Base-by-base conservation (phyloP, 148 eudicot genomes). In the Cornus kousa region DNA sequence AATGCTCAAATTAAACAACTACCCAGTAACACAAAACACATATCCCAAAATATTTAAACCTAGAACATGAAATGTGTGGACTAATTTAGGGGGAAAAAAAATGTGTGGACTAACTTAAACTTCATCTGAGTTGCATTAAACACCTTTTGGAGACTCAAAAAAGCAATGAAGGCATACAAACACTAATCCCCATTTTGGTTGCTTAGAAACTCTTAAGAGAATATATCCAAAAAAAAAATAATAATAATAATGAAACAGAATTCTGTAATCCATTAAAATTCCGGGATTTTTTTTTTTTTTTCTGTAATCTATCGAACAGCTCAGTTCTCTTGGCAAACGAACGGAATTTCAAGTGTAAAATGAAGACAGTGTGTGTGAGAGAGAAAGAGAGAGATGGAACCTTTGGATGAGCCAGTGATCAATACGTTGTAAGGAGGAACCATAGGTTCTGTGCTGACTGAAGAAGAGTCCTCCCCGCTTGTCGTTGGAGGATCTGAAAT, bases 361-460 rank as follows among this genome's bases (percentile, higher is more conserved):
- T 43, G 48, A 43, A 43, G 48, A 43, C 5, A 43, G 19, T 2
- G 59, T 53, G 19, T 14, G 19, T 11, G 59, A 12, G 59, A 3
- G 53, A 11, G 3, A 33, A 7, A 6, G 17, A 37, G 40, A 31
- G 19, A 24, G 24, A 13, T 1, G 50, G 50, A 5, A 85, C 98
- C 98, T 89, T 91, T 94, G 23, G 93, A 82, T 10, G 97, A 91
- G 60, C 98, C 98, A 68, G 97, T 94, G 78, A 94, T 94, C 78
- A 94, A 80, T 50, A 94, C 94, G 70, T 92, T 91, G 77, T 88
- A 92, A 78, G 98, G 97, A 75, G 97, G 95, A 68, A 68, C 75
- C 95, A 90, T 94, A 39, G 91, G 83, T 75, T 88, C 87, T 75
- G 67, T 80, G 73, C 66, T 71, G 37, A 39, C 67, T 32, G 80